These are phyloP conservation scores for Wickerhamomyces alni DNA, from an alignment of 805 yeast species.

Conservation along the genomic window DNA sequence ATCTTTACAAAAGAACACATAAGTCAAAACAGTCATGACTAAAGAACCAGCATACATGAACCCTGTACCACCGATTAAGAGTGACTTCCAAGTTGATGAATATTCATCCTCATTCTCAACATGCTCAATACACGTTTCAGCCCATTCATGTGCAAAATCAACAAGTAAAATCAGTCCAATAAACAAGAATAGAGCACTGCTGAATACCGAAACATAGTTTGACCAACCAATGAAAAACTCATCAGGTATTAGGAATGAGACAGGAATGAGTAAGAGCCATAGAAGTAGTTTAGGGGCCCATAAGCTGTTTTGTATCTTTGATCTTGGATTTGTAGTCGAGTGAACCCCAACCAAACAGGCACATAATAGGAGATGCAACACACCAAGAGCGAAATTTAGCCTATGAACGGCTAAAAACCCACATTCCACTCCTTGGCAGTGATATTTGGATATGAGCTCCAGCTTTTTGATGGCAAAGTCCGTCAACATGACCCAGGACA, in stretches of 20 bases:
- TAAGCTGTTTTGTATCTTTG: constrained; percentile 83
- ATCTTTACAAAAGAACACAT: constrained; percentile 68
- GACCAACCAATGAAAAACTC: constrained; percentile 86
- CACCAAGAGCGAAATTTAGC: constrained; percentile 80
- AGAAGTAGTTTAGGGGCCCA: constrained; percentile 74
- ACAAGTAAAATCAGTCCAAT: constrained; percentile 87
- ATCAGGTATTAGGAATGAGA: constrained; percentile 81
- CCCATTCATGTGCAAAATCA: constrained; percentile 98
- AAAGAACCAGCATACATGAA: constrained; percentile 75
- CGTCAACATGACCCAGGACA: constrained; percentile 91
- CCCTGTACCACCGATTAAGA: constrained; percentile 82
- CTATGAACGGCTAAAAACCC: constrained; percentile 95
- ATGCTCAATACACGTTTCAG: constrained; percentile 87
- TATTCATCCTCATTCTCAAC: constrained; percentile 74
- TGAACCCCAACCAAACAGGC: constrained; percentile 63
- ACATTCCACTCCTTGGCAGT: constrained; percentile 80
- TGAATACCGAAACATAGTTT: constrained; percentile 76
- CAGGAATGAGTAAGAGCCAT: constrained; percentile 50
- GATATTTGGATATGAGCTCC: constrained; percentile 60
- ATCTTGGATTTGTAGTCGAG: constrained; percentile 71
- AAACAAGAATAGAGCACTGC: constrained; percentile 79
- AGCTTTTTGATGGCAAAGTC: constrained; percentile 72
- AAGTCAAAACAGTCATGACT: constrained; percentile 73
- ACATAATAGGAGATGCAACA: constrained; percentile 70
- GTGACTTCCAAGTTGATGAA: constrained; percentile 63